A percentile compares a stretch with the other conserved stretches of the same genome.
Conservation (phyloP, 1,139 yeast genomes). For the Candida buenavistaensis region DNA sequence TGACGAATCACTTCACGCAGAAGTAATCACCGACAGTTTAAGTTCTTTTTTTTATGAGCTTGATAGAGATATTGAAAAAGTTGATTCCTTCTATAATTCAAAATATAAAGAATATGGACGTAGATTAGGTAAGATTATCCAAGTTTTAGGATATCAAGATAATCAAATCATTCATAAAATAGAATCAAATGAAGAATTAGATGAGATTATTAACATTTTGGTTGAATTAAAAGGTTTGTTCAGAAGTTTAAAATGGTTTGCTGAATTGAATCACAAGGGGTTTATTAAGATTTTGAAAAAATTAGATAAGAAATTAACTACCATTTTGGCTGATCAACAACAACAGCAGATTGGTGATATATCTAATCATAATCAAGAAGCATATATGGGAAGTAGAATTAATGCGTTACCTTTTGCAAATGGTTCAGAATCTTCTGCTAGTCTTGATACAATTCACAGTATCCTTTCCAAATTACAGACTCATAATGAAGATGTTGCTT, state of each 20-base stretch:
- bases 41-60: slow-evolving; percentile 75
- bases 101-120: slow-evolving; percentile 75
- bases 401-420: slow-evolving; percentile 78
- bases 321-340: slow-evolving; percentile 17
- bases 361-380: slow-evolving; percentile 65
- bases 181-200: slow-evolving; percentile 61
- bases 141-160: slow-evolving; percentile 30
- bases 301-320: slow-evolving; percentile 72
- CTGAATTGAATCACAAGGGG: slow-evolving; percentile 90
- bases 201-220: slow-evolving; percentile 73
- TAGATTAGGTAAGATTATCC: slow-evolving; percentile 53
- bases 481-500: slow-evolving; percentile 15
- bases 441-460: slow-evolving; percentile 55
- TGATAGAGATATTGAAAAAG: slow-evolving; percentile 80
- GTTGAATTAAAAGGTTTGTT: slow-evolving; percentile 77
- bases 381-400: slow-evolving; percentile 69
- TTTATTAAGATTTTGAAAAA: slow-evolving; percentile 87
- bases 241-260: slow-evolving; percentile 88
- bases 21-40: slow-evolving; percentile 33
- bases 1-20: slow-evolving; percentile 20
- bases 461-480: slow-evolving; percentile 40
- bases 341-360: slow-evolving; percentile 14
- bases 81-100: slow-evolving; percentile 73
- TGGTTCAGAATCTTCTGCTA: slow-evolving; percentile 55
- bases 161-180: slow-evolving; percentile 30